Evolutionary conservation across 257 asterid species (phyloP).

Genomic region (Ehretia macrophylla): DNA sequence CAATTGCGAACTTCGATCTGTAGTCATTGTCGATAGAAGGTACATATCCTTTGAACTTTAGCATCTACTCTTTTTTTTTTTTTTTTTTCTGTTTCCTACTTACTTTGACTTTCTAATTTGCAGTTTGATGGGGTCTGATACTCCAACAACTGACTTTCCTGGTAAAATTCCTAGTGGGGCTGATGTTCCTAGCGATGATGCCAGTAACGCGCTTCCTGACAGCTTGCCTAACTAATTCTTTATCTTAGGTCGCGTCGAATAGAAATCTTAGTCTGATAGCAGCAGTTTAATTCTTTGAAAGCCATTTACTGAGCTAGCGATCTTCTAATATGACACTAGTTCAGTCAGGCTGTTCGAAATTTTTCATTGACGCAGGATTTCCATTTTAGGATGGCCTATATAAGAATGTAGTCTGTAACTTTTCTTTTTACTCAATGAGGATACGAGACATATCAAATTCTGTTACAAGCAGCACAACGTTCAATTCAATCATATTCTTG

Average conservation of each 20-base stretch:
- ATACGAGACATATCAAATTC: too few relatives aligned
- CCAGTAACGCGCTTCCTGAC: conserved; percentile 7
- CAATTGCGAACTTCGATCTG: conserved; percentile 84
- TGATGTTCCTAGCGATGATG: conserved; percentile 56
- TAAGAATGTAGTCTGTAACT: too few relatives aligned
- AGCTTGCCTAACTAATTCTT: neutral
- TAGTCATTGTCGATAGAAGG: conserved; percentile 80
- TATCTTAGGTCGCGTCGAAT: neutral
- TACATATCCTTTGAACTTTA: conserved; percentile 14
- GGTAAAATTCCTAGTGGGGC: conserved; percentile 65
- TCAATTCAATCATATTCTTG: too few relatives aligned
- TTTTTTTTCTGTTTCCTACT: conserved; percentile 3
- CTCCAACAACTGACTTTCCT: conserved; percentile 55
- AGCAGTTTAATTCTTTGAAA: neutral
- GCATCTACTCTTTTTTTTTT: neutral
- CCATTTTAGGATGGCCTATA: too few relatives aligned
- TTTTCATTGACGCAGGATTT: too few relatives aligned
- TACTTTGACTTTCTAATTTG: conserved; percentile 8
- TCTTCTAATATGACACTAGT: too few relatives aligned
- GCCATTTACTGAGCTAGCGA: too few relatives aligned
- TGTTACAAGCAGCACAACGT: too few relatives aligned
- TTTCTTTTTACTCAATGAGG: too few relatives aligned
- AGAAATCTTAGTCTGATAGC: neutral
- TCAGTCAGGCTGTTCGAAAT: too few relatives aligned
- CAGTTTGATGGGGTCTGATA: conserved; percentile 56